Conservation (phyloP, 441 rosid species). For the Gossypium gossypioides region DNA sequence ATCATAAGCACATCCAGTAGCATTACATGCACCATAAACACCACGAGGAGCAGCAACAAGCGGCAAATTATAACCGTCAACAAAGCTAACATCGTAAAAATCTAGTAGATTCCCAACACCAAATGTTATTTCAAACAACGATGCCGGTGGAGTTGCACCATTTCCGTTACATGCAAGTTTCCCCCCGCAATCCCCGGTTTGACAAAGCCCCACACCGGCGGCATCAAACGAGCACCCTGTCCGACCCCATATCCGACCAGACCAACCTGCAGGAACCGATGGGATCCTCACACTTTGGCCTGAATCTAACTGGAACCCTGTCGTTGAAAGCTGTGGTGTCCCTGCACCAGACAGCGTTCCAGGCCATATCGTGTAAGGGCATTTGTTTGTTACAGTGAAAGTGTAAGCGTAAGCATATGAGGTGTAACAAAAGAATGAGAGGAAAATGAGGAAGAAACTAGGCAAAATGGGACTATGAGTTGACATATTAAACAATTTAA, state of each 20-base stretch:
- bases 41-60: constrained; percentile 46
- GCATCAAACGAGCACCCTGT: constrained; percentile 55
- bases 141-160: constrained; percentile 56
- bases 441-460: neutral
- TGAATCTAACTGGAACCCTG: neutral
- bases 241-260: constrained; percentile 69
- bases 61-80: constrained; percentile 65
- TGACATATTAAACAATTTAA: neutral
- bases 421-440: neutral
- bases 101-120: constrained; percentile 36
- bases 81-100: constrained; percentile 56
- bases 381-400: constrained; percentile 2
- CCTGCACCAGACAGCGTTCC: constrained; percentile 10
- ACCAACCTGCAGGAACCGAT: constrained; percentile 44
- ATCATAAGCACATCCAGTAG: constrained; percentile 50
- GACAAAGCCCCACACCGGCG: constrained; percentile 44
- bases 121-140: constrained; percentile 56
- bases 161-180: constrained; percentile 48
- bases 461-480: neutral
- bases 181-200: constrained; percentile 57
- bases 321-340: neutral
- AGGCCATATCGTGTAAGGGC: constrained; percentile 10
- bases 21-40: constrained; percentile 44
- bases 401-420: neutral
- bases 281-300: constrained; percentile 17